Conservation (phyloP, 441 rosid genomes). For the Geranium incanum region DNA sequence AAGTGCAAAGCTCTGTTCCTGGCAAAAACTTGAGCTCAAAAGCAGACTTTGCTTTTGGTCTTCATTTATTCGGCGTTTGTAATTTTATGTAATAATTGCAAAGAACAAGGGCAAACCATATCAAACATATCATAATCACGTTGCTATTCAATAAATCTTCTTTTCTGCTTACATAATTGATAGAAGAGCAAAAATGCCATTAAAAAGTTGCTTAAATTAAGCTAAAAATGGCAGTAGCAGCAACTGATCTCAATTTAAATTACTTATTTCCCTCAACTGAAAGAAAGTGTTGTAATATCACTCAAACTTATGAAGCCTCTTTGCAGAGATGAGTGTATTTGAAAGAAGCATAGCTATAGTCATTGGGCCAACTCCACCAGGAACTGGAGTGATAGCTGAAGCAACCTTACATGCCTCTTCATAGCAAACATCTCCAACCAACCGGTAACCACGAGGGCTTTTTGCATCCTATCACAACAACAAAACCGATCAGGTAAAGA, state of each 20-base stretch:
- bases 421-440: constrained; percentile 77
- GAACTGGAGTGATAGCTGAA: constrained; percentile 78
- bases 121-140: too few relatives aligned
- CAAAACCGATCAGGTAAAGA: too few relatives aligned
- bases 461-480: constrained; percentile 37
- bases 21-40: constrained; percentile 7
- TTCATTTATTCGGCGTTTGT: neutral
- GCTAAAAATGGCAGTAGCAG: too few relatives aligned
- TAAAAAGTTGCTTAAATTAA: too few relatives aligned
- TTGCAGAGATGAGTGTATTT: constrained; percentile 62
- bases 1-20: constrained; percentile 67
- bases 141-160: too few relatives aligned
- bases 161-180: too few relatives aligned
- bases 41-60: neutral
- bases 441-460: constrained; percentile 51
- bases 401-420: constrained; percentile 73
- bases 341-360: constrained; percentile 86
- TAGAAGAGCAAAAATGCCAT: too few relatives aligned
- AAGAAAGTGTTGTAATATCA: constrained; percentile 20
- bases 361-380: constrained; percentile 96
- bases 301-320: constrained; percentile 44
- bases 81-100: neutral
- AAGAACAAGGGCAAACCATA: too few relatives aligned
- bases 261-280: too few relatives aligned
- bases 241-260: neutral